Evolutionary conservation across 495 filamentous ascomycete species (phyloP).

Genomic region (Cudoniella acicularis): DNA sequence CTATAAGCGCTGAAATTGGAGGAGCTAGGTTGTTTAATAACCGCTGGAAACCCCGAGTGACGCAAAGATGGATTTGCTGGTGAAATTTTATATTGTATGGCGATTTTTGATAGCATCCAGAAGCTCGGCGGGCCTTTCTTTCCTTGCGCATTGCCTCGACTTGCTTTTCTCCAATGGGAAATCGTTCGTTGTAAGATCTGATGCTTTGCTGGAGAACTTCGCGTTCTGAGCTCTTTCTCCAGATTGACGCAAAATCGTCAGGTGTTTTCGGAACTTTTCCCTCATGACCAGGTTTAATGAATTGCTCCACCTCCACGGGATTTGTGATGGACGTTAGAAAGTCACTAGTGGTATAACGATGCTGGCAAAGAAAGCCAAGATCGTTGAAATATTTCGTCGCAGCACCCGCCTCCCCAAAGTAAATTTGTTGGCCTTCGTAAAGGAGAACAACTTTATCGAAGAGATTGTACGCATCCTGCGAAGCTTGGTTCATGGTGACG

Average conservation of each 20-base stretch:
- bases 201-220: background rate
- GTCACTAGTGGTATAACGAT: background rate
- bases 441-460: slow-evolving; percentile 77
- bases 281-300: background rate
- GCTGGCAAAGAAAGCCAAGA: background rate
- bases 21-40: background rate
- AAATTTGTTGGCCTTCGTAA: slow-evolving; percentile 78
- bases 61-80: background rate
- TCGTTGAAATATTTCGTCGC: slow-evolving; percentile 64
- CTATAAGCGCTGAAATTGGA: background rate
- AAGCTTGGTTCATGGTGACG: slow-evolving; percentile 78
- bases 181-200: background rate
- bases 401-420: slow-evolving; percentile 57
- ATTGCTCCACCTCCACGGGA: background rate
- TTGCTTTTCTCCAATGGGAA: background rate
- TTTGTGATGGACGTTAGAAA: background rate
- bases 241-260: background rate
- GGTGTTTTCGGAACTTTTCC: background rate
- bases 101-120: background rate
- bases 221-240: background rate
- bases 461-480: slow-evolving; percentile 66
- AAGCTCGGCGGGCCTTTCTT: background rate
- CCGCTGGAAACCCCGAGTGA: background rate
- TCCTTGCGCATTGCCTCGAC: background rate
- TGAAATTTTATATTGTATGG: background rate